Conservation (phyloP, 768 basidiomycete genomes). For the Hydnomerulius pinastri region DNA sequence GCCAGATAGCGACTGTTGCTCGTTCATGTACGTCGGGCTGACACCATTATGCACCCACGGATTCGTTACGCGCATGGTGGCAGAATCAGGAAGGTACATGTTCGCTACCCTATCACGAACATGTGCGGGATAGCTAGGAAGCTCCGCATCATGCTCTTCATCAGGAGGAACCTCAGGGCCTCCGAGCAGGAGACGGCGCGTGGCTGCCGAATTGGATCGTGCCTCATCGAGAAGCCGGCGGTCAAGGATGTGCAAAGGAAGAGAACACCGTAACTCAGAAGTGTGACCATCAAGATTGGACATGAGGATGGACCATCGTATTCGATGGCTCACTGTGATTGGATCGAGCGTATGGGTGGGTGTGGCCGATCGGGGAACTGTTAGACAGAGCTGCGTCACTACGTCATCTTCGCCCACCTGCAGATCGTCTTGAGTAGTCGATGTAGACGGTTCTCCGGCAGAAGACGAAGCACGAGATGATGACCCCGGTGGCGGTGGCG, state of each 20-base stretch:
- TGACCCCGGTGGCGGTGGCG: not conserved
- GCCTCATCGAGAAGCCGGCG: conserved; percentile 74
- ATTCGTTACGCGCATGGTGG: conserved; percentile 63
- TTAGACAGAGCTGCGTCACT: conserved; percentile 59
- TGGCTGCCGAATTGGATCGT: conserved; percentile 65
- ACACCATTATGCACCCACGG: conserved; percentile 54
- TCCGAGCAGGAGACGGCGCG: conserved; percentile 56
- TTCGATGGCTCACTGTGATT: conserved; percentile 71
- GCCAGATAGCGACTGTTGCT: conserved; percentile 18
- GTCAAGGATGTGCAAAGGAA: conserved; percentile 86
- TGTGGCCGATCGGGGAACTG: conserved; percentile 59
- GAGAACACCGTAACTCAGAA: conserved; percentile 91
- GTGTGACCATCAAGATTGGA: conserved; percentile 89
- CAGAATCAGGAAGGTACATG: conserved; percentile 65
- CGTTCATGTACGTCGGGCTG: conserved; percentile 36
- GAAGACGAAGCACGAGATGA: not conserved
- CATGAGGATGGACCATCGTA: conserved; percentile 80
- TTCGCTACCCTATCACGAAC: conserved; percentile 88
- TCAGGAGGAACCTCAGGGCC: conserved; percentile 38
- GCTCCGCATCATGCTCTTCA: conserved; percentile 66
- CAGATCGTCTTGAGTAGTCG: conserved; percentile 15
- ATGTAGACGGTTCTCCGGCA: conserved; percentile 11
- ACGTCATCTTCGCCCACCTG: conserved; percentile 46
- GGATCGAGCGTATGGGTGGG: conserved; percentile 80
- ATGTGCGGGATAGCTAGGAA: conserved; percentile 89